phyloP scores from a whole-genome alignment of 2,329 filamentous ascomycete genomes.

The Aspergillus clavatus region DNA sequence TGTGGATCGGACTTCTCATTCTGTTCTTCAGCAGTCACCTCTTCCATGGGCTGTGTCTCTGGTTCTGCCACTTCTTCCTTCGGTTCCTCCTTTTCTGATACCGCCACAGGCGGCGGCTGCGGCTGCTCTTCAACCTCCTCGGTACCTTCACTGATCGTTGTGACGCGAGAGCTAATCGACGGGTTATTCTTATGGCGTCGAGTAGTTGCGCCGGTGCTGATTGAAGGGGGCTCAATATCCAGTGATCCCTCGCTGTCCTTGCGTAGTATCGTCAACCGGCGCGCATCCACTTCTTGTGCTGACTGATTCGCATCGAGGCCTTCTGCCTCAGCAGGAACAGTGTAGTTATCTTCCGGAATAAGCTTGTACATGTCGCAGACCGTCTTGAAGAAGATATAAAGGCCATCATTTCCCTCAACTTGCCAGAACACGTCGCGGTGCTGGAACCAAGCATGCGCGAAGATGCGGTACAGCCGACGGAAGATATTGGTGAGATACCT shows the following conservation, averaged over 20 bases:
- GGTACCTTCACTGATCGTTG: slow-evolving; percentile 75
- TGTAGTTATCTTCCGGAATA: slow-evolving; percentile 91
- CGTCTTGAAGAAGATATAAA: slow-evolving; percentile 96
- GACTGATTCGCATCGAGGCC: slow-evolving; percentile 57
- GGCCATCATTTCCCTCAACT: slow-evolving; percentile 80
- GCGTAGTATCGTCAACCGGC: slow-evolving; percentile 34
- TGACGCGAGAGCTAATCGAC: slow-evolving; percentile 71
- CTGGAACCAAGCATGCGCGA: slow-evolving; percentile 98
- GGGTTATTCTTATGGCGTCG: slow-evolving; percentile 79
- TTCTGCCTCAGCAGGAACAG: slow-evolving; percentile 87
- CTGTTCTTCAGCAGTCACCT: background rate
- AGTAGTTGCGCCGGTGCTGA: slow-evolving; percentile 63
- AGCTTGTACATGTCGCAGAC: slow-evolving; percentile 90
- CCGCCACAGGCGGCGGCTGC: slow-evolving; percentile 14
- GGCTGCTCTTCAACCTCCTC: slow-evolving; percentile 58
- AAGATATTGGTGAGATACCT: slow-evolving; percentile 89
- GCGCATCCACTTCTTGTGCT: slow-evolving; percentile 23
- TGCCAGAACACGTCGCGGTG: slow-evolving; percentile 94
- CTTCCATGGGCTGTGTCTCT: slow-evolving; percentile 1
- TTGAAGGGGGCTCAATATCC: slow-evolving; percentile 43
- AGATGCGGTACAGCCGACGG: slow-evolving; percentile 88
- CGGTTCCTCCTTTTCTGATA: slow-evolving; percentile 7
- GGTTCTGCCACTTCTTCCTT: background rate
- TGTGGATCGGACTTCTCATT: slow-evolving; percentile 1
- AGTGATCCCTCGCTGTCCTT: slow-evolving; percentile 26